Evolutionary conservation across 1,284 basidiomycete genomes (phyloP), one percentile per base, ranked within the genome.

Genomic region (Ustilago lituana): DNA sequence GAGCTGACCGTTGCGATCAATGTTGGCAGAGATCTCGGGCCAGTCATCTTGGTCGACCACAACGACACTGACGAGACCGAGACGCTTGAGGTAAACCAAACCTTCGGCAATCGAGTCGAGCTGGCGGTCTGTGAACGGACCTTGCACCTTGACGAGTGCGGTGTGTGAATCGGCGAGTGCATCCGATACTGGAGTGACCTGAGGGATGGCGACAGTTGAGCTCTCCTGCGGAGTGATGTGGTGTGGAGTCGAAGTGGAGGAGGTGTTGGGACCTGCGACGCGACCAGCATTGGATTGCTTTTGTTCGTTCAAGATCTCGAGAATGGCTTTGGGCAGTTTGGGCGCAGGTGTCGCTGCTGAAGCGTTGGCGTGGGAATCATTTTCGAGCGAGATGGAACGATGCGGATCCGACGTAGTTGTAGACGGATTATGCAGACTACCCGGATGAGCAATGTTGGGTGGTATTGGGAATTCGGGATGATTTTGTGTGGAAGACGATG

Each of bases 71-170:
- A 97, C 91, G 15, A 99, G 87, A 3, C 96, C 96, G 24, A 98
- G 89, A 79, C 93, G 94, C 83, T 95, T 92, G 45, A 99, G 88
- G 80, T 97, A 93, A 45, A 94, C 90, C 85, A 99, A 88, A 41
- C 96, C 96, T 37, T 91, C 89, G 26, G 91, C 89, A 70, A 99
- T 92, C 79, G 93, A 94, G 70, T 94, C 90, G 57, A 98, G 89
- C 82, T 98, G 96, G 11, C 89, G 87, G 83, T 96, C 91, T n/a
- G 89, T 92, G 83, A 98, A 98, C 1, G 96, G 96, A 3, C 95
- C 93, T 83, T 98, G 96, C 12, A 98, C 86, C 83, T 98, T 98
- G 80, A 99, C 94, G 9, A 99, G 88, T 1, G 94, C 94, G 1
- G 93, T 93, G 56, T 91, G 90, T 17, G 75, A 64, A 53, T 74